A percentile compares a stretch with the other conserved stretches of the same genome.
These are phyloP conservation scores for Xylogone sp. DNA, from an alignment of 2,329 filamentous ascomycete genomes.

Conservation along the genomic window DNA sequence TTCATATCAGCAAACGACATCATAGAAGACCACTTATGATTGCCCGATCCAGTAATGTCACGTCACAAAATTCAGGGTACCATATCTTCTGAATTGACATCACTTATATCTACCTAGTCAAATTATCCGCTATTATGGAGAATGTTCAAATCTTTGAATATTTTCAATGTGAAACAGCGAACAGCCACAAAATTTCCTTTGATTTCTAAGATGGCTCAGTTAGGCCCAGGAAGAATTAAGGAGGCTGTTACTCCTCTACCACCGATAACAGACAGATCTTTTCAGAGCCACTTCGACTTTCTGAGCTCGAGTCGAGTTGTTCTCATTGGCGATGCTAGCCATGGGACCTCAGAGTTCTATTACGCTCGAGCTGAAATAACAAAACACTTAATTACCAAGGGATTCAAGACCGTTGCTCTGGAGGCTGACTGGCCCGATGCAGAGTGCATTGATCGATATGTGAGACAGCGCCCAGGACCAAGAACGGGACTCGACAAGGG, in stretches of 20 bases:
- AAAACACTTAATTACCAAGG: slow-evolving; percentile 45
- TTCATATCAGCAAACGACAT: too few relatives aligned
- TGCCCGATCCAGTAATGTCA: background rate
- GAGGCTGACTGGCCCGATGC: slow-evolving; percentile 54
- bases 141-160: background rate
- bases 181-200: background rate
- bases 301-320: slow-evolving; percentile 25
- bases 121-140: background rate
- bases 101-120: background rate
- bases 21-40: background rate
- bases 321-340: slow-evolving; percentile 42
- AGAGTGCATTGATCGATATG: slow-evolving; percentile 46
- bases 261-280: slow-evolving; percentile 25
- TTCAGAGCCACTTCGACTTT: slow-evolving; percentile 5
- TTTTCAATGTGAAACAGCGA: background rate
- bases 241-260: slow-evolving; percentile 33
- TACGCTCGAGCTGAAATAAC: slow-evolving; percentile 46
- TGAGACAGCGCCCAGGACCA: slow-evolving; percentile 38
- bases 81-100: background rate
- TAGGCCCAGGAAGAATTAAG: slow-evolving; percentile 27
- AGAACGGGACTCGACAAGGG: slow-evolving; percentile 17
- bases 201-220: slow-evolving; percentile 7
- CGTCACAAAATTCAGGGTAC: background rate
- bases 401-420: slow-evolving; percentile 46
- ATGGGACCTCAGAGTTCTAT: slow-evolving; percentile 55